These are phyloP conservation scores for Amanita inopinata DNA, from an alignment of 768 basidiomycete species.

Conservation along the genomic window DNA sequence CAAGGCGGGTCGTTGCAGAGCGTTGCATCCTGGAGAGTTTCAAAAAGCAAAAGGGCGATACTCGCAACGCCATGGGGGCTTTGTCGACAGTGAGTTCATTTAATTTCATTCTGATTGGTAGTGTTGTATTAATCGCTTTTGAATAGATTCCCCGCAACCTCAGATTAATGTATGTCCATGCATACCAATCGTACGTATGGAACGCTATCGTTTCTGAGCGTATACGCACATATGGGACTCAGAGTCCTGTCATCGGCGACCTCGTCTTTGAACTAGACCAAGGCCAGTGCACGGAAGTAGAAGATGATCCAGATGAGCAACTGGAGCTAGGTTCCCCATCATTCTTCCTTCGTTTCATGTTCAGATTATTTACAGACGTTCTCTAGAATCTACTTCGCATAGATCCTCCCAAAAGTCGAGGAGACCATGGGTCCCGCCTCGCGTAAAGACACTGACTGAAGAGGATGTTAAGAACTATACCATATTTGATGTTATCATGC, in stretches of 20 bases:
- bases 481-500: constrained; percentile 95
- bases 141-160: constrained; percentile 88
- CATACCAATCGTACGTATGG: constrained; percentile 98
- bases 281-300: constrained; percentile 24
- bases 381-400: constrained; percentile 17
- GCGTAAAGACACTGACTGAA: constrained; percentile 68
- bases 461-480: constrained; percentile 74
- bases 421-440: constrained; percentile 56
- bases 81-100: constrained; percentile 57
- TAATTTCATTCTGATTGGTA: neutral
- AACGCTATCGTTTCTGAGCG: constrained; percentile 95
- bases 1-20: constrained; percentile 88
- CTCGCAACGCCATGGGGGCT: constrained; percentile 80
- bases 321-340: constrained; percentile 19
- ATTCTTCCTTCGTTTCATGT: neutral
- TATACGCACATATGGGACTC: constrained; percentile 64
- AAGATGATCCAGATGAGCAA: constrained; percentile 24
- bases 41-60: constrained; percentile 69
- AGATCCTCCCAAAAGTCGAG: constrained; percentile 24
- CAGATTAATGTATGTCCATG: constrained; percentile 95
- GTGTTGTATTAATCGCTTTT: neutral
- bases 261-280: constrained; percentile 63
- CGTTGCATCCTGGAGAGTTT: constrained; percentile 86
- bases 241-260: constrained; percentile 76
- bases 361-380: constrained; percentile 4